A percentile compares a stretch with the other conserved stretches of the same genome.
Conservation (phyloP, 257 asterid species). For the Ligustrum vulgare region DNA sequence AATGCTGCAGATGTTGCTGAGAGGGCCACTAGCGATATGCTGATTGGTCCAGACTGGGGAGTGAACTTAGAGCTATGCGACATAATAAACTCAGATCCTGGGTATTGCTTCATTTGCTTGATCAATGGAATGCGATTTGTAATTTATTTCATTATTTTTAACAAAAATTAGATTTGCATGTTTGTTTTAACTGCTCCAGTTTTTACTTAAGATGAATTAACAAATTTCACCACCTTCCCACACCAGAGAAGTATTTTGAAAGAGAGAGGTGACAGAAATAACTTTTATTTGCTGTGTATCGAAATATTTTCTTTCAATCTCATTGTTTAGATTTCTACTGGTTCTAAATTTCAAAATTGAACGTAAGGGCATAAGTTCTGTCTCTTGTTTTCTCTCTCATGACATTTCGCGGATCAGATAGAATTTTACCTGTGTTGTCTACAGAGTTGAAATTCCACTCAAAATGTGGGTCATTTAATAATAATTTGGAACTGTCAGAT, state of each 20-base stretch:
- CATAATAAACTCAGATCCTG: slow-evolving; percentile 44
- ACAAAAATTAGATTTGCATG: not conserved
- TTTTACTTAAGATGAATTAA: not conserved
- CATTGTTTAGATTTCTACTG: not conserved
- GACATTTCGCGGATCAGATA: not conserved
- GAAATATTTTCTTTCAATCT: not conserved
- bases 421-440: not conserved
- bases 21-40: slow-evolving; percentile 70
- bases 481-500: too few relatives aligned
- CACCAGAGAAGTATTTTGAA: not conserved
- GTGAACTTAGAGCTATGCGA: slow-evolving; percentile 65
- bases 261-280: not conserved
- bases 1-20: slow-evolving; percentile 66
- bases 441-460: too few relatives aligned
- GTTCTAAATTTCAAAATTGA: not conserved
- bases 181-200: not conserved
- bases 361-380: not conserved
- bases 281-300: not conserved
- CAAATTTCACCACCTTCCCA: not conserved
- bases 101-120: slow-evolving; percentile 33
- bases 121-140: not conserved
- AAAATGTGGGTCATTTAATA: too few relatives aligned
- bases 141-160: not conserved
- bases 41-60: slow-evolving; percentile 78
- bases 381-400: not conserved